Conservation (phyloP, 352 stramenopile species). For the Phytophthora brassicae region DNA sequence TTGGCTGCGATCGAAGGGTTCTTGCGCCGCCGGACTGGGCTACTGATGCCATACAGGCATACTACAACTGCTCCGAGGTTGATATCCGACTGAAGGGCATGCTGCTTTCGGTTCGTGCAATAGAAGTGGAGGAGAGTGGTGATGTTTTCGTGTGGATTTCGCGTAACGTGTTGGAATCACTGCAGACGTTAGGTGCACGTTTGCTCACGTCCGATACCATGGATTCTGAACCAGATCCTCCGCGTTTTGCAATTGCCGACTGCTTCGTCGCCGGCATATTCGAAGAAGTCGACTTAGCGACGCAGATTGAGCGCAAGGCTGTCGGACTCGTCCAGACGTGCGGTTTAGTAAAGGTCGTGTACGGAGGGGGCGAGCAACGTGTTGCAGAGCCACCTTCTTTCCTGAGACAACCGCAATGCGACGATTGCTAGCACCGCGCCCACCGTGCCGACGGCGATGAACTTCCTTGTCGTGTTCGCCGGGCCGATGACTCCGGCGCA, state of each 20-base stretch:
- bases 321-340: constrained; percentile 23
- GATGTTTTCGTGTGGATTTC: too few relatives aligned
- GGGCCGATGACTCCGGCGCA: constrained; percentile 27
- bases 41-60: too few relatives aligned
- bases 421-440: constrained; percentile 20
- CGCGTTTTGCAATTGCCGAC: neutral
- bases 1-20: neutral
- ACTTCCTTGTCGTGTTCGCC: constrained; percentile 30
- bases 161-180: too few relatives aligned
- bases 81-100: too few relatives aligned
- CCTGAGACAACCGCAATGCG: constrained; percentile 29
- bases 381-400: constrained; percentile 31
- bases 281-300: constrained; percentile 13
- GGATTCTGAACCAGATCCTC: neutral
- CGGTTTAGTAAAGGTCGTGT: constrained; percentile 29
- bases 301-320: constrained; percentile 17
- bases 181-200: neutral
- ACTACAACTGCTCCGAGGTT: too few relatives aligned
- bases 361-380: constrained; percentile 29
- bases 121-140: too few relatives aligned
- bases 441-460: neutral
- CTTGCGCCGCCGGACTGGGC: too few relatives aligned
- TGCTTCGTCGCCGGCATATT: constrained; percentile 24
- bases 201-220: neutral
- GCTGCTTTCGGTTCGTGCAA: too few relatives aligned